Conservation (phyloP, 169 alveolate genomes). For the Plasmodium gonderi region DNA sequence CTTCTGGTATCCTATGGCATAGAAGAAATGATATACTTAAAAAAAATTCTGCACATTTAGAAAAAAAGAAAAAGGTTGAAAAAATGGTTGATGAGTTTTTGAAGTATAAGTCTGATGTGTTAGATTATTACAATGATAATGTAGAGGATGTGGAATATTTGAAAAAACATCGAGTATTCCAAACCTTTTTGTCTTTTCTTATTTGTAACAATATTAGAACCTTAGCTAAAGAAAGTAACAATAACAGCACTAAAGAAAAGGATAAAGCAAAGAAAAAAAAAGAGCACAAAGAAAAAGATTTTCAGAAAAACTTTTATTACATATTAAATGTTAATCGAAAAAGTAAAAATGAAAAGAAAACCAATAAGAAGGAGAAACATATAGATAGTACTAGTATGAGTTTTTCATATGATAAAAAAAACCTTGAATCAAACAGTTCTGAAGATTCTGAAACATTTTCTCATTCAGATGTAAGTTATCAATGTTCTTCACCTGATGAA, state of each 20-base stretch:
- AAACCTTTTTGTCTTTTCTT: constrained; percentile 82
- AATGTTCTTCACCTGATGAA: constrained; percentile 99
- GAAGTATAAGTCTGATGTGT: constrained; percentile 16
- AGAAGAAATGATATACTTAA: constrained; percentile 16
- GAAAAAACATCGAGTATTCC: constrained; percentile 64
- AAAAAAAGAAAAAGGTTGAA: constrained; percentile 62
- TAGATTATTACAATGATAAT: constrained; percentile 72
- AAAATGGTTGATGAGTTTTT: constrained; percentile 68
- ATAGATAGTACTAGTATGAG: not conserved
- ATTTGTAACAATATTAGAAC: constrained; percentile 85
- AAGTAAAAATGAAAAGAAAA: constrained; percentile 19
- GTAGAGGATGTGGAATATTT: constrained; percentile 58
- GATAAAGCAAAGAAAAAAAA: constrained; percentile 53
- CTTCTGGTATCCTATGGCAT: not conserved
- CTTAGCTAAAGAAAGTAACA: constrained; percentile 37
- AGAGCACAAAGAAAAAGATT: constrained; percentile 77
- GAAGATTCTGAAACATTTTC: constrained; percentile 67
- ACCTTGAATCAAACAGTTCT: constrained; percentile 38
- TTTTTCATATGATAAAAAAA: not conserved
- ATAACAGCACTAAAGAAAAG: not conserved
- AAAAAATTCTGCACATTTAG: not conserved
- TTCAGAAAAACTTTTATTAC: constrained; percentile 71
- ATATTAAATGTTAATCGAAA: constrained; percentile 73
- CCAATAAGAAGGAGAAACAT: constrained; percentile 22
- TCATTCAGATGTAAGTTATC: constrained; percentile 86